Conservation (phyloP, 805 yeast genomes). For the Cyberlindnera mississippiensis region DNA sequence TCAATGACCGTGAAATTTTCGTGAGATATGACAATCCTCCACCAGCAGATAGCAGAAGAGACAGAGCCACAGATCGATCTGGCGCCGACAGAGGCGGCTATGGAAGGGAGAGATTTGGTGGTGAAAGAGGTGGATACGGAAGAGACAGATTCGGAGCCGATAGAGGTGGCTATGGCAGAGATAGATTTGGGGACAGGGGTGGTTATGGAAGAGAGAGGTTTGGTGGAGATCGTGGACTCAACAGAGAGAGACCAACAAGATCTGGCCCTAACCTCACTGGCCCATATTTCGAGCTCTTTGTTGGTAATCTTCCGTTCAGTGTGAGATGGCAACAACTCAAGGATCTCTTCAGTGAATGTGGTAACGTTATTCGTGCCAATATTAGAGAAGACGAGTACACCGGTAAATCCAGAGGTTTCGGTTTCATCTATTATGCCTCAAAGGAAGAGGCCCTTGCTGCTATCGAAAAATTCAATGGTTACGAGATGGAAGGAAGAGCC, state of each 20-base stretch:
- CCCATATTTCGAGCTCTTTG: conserved; percentile 53
- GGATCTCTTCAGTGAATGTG: conserved; percentile 75
- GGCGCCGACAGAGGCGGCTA: conserved; percentile 3
- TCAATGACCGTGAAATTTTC: conserved; percentile 74
- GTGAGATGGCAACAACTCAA: conserved; percentile 80
- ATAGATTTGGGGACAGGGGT: conserved; percentile 1
- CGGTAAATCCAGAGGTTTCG: conserved; percentile 84
- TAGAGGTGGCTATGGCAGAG: neutral
- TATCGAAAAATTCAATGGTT: conserved; percentile 63
- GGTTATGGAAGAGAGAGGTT: conserved; percentile 15
- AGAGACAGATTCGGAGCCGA: conserved; percentile 9
- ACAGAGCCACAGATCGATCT: conserved; percentile 3
- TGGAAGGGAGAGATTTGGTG: conserved; percentile 13
- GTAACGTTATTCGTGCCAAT: conserved; percentile 80
- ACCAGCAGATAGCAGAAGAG: conserved; percentile 36
- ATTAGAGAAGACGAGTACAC: conserved; percentile 51
- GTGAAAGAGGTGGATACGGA: conserved; percentile 9
- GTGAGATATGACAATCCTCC: conserved; percentile 92
- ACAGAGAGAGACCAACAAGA: conserved; percentile 22
- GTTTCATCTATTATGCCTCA: conserved; percentile 68
- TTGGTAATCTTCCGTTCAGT: conserved; percentile 81
- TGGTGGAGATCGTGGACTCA: conserved; percentile 17
- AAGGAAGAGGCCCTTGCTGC: conserved; percentile 71
- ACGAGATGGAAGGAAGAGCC: conserved; percentile 68
- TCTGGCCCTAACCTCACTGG: conserved; percentile 10